phyloP scores from a whole-genome alignment of 495 filamentous ascomycete genomes.

The Letharia columbiana region DNA sequence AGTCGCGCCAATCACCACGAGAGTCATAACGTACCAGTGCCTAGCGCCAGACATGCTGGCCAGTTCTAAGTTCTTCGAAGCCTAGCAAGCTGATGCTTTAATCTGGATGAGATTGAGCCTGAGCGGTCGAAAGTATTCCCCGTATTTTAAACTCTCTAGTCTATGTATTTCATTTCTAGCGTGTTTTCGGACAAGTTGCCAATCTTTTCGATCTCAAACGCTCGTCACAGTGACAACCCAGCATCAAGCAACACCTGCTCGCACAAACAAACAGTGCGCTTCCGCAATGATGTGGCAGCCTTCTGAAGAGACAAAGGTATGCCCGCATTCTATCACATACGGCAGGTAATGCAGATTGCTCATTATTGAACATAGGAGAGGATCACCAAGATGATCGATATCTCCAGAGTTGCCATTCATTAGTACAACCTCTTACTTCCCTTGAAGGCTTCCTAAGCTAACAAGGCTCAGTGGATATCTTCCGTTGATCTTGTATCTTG shows the following conservation, averaged over 20 bases:
- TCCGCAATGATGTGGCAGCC: slow-evolving; percentile 61
- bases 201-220: neutral
- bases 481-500: slow-evolving; percentile 93
- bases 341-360: neutral
- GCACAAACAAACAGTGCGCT: neutral
- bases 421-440: slow-evolving; percentile 53
- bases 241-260: neutral
- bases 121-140: neutral
- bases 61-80: neutral
- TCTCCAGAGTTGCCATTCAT: slow-evolving; percentile 91
- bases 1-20: slow-evolving; percentile 1
- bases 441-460: neutral
- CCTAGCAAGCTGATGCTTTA: neutral
- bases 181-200: neutral
- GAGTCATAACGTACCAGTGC: slow-evolving; percentile 56
- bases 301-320: slow-evolving; percentile 94
- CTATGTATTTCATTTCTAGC: slow-evolving; percentile 5
- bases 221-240: neutral
- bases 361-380: slow-evolving; percentile 58
- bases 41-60: slow-evolving; percentile 59
- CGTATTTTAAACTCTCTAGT: neutral
- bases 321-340: slow-evolving; percentile 1
- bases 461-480: slow-evolving; percentile 74
- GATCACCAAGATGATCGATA: slow-evolving; percentile 88
- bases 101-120: neutral